Base-by-base conservation (phyloP, 192 early-diverging fungal species). In the Backusella tarrabulga region DNA sequence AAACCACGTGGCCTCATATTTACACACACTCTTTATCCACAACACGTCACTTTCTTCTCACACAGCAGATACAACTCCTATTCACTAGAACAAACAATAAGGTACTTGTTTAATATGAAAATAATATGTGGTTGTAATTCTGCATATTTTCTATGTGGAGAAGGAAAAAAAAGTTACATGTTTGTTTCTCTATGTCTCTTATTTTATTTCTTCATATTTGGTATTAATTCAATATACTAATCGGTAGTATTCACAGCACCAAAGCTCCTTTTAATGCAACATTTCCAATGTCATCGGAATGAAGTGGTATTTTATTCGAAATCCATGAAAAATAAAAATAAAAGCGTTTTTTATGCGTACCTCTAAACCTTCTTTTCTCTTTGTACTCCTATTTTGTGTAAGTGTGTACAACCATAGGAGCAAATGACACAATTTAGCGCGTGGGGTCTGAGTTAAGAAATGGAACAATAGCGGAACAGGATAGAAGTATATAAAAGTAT, bases 401-500 rank as follows among this genome's bases (percentile, higher is more conserved):
- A 26, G 56, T 63, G 11, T 63, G 56, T 63, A n/a, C 23, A 63
- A 63, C 56, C 23, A 29, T 29, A 63, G n/a, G 52, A 21, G 23
- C 56, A 23, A 63, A 63, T 63, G 23, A 63, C 21, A 63, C 56
- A 63, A 26, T 63, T 50, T 63, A 63, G 23, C 98, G 80, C 88
- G 88, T 42, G 91, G 88, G 12, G 87, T 89, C 46, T 90, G 83
- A n/a, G 91, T 91, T 2, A 91, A 95, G 26, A 54, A 97, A 80
- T 54, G 91, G 89, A 34, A 96, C 83, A 12, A 86, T 72, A 5
- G 90, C 90, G 17, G 90, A 87, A 73, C 91, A 92, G 1, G 66
- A 99, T 91, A 6, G 38, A 23, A 54, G 52, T 14, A 54, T 7
- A 54, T 21, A 54, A 21, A 21, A 32, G 32, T 54, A 54, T 21